Conservation (phyloP, 169 alveolate genomes). For the Eimeria acervulina region DNA sequence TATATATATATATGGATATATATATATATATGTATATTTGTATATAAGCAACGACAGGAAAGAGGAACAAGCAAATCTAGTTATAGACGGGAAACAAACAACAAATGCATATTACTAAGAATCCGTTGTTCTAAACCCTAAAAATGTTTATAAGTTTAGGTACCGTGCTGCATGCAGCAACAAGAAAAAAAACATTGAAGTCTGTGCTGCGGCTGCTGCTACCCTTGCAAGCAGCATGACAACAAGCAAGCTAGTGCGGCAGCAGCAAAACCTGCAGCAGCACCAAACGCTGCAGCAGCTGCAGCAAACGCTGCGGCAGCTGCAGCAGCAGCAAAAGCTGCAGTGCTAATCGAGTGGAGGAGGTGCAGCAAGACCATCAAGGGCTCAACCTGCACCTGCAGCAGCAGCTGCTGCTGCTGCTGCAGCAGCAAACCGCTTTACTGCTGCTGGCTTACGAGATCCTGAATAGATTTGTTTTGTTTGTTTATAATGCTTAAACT, state of each 20-base stretch:
- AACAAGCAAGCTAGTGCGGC: no score
- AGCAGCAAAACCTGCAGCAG: not conserved
- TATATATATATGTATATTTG: no score
- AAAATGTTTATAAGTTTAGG: no score
- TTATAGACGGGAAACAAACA: no score
- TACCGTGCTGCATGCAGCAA: no score
- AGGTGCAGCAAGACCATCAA: no score
- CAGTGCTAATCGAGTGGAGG: not conserved
- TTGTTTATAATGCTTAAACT: not conserved
- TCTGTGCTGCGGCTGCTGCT: no score
- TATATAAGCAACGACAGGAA: not conserved
- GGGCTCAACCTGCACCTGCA: not conserved
- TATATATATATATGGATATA: no score
- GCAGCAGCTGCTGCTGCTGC: not conserved
- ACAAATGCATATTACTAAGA: no score
- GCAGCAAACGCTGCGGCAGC: not conserved
- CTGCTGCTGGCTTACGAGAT: not conserved
- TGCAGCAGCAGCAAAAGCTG: not conserved
- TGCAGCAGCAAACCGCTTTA: not conserved
- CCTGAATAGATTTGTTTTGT: not conserved
- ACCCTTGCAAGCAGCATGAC: no score
- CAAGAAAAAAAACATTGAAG: not conserved
- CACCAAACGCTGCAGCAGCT: not conserved
- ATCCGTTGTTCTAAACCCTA: no score
- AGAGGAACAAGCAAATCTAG: not conserved